Evolutionary conservation across 192 early-diverging fungal species (phyloP).

Genomic region (Gigaspora rosea): DNA sequence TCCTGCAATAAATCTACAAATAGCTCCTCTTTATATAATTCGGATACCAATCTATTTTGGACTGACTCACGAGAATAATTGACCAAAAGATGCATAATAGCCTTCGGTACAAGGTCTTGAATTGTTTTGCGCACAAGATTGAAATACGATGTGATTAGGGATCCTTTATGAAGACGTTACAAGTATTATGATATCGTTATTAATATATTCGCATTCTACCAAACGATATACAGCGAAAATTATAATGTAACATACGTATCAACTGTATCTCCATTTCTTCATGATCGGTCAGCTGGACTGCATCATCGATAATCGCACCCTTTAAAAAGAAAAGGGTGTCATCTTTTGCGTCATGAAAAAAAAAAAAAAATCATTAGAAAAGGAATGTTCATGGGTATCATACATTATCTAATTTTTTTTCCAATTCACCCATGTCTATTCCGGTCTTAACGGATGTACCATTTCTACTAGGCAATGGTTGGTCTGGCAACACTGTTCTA

Average conservation of each 20-base stretch:
- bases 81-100: constrained; percentile 81
- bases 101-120: constrained; percentile 80
- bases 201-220: no score
- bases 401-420: constrained; percentile 28
- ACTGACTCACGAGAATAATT: constrained; percentile 71
- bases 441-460: background rate
- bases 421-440: constrained; percentile 31
- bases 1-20: constrained; percentile 74
- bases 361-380: background rate
- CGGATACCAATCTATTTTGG: constrained; percentile 75
- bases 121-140: constrained; percentile 78
- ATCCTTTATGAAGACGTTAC: constrained; percentile 39
- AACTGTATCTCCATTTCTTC: constrained; percentile 79
- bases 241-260: constrained; percentile 59
- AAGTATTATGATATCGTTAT: background rate
- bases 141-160: constrained; percentile 78
- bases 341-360: background rate
- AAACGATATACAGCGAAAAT: background rate
- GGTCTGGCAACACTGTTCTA: constrained; percentile 5
- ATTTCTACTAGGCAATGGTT: background rate
- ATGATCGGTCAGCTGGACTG: constrained; percentile 43
- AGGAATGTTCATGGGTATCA: background rate
- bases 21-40: constrained; percentile 71
- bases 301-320: constrained; percentile 20
- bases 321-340: background rate